phyloP scores from a whole-genome alignment of 768 basidiomycete genomes.

The Boletus bicolor region DNA sequence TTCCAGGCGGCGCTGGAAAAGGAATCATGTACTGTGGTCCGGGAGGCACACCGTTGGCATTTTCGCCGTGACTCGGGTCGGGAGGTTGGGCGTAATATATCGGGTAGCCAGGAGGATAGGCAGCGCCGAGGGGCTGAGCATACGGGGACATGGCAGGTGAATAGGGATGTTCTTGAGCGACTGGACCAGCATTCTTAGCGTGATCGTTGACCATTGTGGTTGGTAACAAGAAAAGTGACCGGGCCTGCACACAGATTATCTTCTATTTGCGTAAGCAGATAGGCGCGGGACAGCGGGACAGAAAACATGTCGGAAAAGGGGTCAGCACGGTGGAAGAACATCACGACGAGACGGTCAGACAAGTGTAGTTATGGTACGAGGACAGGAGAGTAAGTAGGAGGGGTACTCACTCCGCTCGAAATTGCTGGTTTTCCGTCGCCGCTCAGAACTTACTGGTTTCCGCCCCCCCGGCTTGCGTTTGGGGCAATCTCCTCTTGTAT shows the following conservation, averaged over 20 bases:
- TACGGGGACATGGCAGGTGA: conserved; percentile 28
- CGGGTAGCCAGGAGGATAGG: conserved; percentile 33
- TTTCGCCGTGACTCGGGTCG: conserved; percentile 33
- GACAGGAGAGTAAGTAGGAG: conserved; percentile 1
- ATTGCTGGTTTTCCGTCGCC: conserved; percentile 37
- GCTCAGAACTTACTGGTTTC: conserved; percentile 31
- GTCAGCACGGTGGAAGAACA: conserved; percentile 8
- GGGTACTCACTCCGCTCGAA: conserved; percentile 36
- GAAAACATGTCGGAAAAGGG: conserved; percentile 18
- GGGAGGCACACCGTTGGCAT: conserved; percentile 27
- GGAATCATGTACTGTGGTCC: conserved; percentile 37
- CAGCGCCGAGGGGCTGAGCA: conserved; percentile 24
- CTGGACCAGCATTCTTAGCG: conserved; percentile 33
- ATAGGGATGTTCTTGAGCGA: conserved; percentile 35
- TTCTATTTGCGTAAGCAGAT: conserved; percentile 33
- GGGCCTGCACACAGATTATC: conserved; percentile 20
- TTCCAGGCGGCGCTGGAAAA: conserved; percentile 38
- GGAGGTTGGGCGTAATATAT: conserved; percentile 32
- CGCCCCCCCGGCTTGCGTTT: conserved; percentile 11
- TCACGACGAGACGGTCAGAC: conserved; percentile 2
- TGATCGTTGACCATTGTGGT: conserved; percentile 32
- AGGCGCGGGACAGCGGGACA: conserved; percentile 23
- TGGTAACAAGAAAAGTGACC: conserved; percentile 27
- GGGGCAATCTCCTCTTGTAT: conserved; percentile 7
- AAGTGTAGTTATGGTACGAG: background rate